Conservation (phyloP, 1,139 yeast genomes). For the Lodderomyces elongisporus region DNA sequence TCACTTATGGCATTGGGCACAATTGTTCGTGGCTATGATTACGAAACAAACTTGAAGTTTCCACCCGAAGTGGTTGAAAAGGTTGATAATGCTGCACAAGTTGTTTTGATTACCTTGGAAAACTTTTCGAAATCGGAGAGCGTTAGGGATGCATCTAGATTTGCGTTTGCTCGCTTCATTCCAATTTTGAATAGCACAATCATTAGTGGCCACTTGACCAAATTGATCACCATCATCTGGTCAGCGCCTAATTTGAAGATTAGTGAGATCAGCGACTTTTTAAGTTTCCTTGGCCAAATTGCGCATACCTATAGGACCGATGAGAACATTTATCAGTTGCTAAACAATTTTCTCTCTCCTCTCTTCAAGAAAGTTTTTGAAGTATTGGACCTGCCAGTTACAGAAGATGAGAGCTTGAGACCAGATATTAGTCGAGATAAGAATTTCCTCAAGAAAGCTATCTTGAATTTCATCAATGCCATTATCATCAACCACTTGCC, state of each 20-base stretch:
- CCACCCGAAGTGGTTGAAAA: conserved; percentile 42
- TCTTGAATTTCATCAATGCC: conserved; percentile 63
- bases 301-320: conserved; percentile 71
- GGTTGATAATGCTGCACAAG: conserved; percentile 72
- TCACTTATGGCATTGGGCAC: conserved; percentile 86
- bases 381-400: conserved; percentile 33
- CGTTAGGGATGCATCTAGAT: conserved; percentile 81
- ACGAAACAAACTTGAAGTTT: conserved; percentile 27
- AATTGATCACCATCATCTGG: conserved; percentile 69
- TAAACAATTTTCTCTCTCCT: conserved; percentile 71
- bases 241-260: conserved; percentile 58
- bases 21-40: conserved; percentile 75
- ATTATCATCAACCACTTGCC: conserved; percentile 74
- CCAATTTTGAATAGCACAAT: conserved; percentile 49
- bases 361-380: conserved; percentile 61
- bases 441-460: conserved; percentile 60
- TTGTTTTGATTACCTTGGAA: conserved; percentile 77
- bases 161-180: conserved; percentile 80
- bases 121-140: conserved; percentile 61
- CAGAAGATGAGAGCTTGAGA: conserved; percentile 24
- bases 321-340: conserved; percentile 64
- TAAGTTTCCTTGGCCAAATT: conserved; percentile 83
- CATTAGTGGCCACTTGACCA: conserved; percentile 57
- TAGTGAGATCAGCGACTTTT: conserved; percentile 71
- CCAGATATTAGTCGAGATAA: conserved; percentile 57